These are phyloP conservation scores for Turnera subulata DNA, from an alignment of 345 rosid genomes.

Conservation along the genomic window DNA sequence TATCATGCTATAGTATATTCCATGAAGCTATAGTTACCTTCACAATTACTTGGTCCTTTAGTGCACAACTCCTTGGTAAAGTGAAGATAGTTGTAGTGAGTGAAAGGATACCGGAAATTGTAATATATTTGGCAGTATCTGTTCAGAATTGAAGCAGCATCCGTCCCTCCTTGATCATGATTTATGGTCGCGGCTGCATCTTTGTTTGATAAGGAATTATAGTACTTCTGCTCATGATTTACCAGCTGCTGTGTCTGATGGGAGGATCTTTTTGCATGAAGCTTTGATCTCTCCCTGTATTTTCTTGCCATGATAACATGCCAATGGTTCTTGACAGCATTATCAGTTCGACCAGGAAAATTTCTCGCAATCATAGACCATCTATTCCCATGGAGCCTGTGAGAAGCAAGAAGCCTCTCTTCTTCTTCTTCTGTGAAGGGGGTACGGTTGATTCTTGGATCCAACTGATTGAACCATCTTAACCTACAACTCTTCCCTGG, in stretches of 20 bases:
- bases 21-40: slow-evolving; percentile 12
- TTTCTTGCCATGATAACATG: slow-evolving; percentile 90
- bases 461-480: slow-evolving; percentile 93
- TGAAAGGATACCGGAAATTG: not conserved
- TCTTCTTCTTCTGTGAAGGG: slow-evolving; percentile 95
- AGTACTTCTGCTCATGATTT: not conserved
- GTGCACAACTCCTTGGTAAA: not conserved
- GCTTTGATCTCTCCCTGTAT: slow-evolving; percentile 35
- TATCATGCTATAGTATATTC: too few relatives aligned
- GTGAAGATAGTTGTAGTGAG: not conserved
- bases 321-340: slow-evolving; percentile 98
- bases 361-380: slow-evolving; percentile 84
- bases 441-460: slow-evolving; percentile 80
- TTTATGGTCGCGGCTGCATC: not conserved
- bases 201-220: slow-evolving; percentile 5
- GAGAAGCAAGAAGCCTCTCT: slow-evolving; percentile 70
- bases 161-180: not conserved
- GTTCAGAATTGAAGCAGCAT: slow-evolving; percentile 6
- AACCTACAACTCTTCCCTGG: slow-evolving; percentile 93
- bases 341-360: slow-evolving; percentile 91
- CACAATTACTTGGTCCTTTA: not conserved
- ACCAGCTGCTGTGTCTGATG: not conserved
- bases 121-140: slow-evolving; percentile 2
- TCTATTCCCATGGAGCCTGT: slow-evolving; percentile 80
- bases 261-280: slow-evolving; percentile 15